phyloP scores from a whole-genome alignment of 495 filamentous ascomycete species.

The Pyrenula aspistea region DNA sequence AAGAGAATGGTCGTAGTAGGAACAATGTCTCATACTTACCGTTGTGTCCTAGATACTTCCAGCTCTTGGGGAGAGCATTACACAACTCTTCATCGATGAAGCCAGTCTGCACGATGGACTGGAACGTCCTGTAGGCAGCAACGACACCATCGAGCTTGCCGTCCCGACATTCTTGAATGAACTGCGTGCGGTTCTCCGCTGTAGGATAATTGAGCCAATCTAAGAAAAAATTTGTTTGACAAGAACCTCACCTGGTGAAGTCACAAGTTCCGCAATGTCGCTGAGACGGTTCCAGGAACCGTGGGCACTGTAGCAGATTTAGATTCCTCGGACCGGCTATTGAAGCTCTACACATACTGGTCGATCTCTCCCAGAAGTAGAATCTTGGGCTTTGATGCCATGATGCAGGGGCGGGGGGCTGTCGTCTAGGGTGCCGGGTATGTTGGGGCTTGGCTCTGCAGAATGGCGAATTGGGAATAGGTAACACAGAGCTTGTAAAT shows the following conservation, averaged over 20 bases:
- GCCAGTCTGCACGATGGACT: slow-evolving; percentile 55
- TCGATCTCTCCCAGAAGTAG: slow-evolving; percentile 45
- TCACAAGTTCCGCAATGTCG: slow-evolving; percentile 35
- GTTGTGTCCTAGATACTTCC: slow-evolving; percentile 44
- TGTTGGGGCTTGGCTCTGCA: neutral
- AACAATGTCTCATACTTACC: slow-evolving; percentile 16
- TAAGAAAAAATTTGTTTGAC: too few relatives aligned
- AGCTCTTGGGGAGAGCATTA: slow-evolving; percentile 38
- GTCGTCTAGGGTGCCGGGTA: too few relatives aligned
- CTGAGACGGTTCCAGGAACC: slow-evolving; percentile 37
- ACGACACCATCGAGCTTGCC: slow-evolving; percentile 57
- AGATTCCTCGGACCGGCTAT: neutral
- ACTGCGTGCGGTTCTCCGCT: slow-evolving; percentile 52
- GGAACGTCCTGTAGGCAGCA: slow-evolving; percentile 69
- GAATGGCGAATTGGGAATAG: neutral
- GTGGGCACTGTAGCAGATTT: slow-evolving; percentile 19
- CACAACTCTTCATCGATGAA: slow-evolving; percentile 54
- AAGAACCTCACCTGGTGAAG: slow-evolving; percentile 20
- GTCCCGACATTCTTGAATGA: slow-evolving; percentile 58
- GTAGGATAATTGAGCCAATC: too few relatives aligned
- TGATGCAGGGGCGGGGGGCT: neutral
- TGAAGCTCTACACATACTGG: slow-evolving; percentile 29
- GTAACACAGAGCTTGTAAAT: neutral
- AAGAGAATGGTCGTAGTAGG: too few relatives aligned
- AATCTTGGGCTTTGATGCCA: slow-evolving; percentile 31